Evolutionary conservation across 2,329 filamentous ascomycete genomes (phyloP), one percentile per base, ranked within the genome.

Genomic region (Diaporthe ilicicola): DNA sequence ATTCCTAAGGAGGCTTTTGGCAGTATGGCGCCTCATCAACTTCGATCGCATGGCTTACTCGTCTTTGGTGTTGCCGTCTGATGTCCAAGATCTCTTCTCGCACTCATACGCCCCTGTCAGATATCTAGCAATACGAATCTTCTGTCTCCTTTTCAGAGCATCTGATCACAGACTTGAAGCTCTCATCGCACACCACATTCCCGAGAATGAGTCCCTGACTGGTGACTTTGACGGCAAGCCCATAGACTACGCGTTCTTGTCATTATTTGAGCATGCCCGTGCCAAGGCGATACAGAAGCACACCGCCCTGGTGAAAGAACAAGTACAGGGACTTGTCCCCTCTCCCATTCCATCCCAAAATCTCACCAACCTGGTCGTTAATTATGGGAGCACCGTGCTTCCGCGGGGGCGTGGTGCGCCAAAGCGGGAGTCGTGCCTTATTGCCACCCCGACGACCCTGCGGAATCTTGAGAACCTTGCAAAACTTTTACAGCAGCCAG

Each of bases 41-140:
- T 93, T 93, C 77, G 91, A 98, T 78, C 86, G 88, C 74, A 85
- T 87, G 53, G 87, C 87, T 5, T 97, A 95, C 77, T 87, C 88
- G 12, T 83, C 82, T 71, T 84, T 90, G 76, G 86, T 94, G 42
- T 89, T 89, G 44, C 90, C 92, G 1, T 86, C 89, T 56, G 88
- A 89, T 73, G 85, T 97, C 53, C 91, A 94, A 81, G 81, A 82
- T 37, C 84, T 97, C 15, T 92, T 97, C 75, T 83, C 85, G 65
- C 88, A 92, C 78, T 77, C 81, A 56, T 85, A 87, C 74, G 83
- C 82, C 71, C 83, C 88, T 19, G 88, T 97, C 64, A 90, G 93
- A 81, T 97, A 95, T 80, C 85, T 98, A 72, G 92, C 94, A 17
- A 88, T 97, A 69, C 90, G 94, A 74, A 89, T 95, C 71, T 93